Percentiles rank a stretch among this genome's conserved stretches.
Evolutionary conservation across 2,329 filamentous ascomycete species (phyloP).

Genomic region (Thelonectria olida): DNA sequence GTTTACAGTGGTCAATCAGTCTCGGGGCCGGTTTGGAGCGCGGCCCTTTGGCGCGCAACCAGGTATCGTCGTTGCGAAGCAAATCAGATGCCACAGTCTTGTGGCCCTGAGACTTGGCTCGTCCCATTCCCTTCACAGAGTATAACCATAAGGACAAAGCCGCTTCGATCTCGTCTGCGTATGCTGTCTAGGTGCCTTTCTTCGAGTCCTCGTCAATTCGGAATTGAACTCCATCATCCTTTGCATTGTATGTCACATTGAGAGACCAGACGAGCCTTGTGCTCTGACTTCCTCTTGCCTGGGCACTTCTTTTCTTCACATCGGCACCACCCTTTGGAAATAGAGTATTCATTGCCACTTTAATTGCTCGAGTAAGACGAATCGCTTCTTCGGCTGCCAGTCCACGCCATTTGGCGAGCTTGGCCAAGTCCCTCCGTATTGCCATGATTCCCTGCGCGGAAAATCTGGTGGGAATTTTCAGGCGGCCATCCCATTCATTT

Average conservation of each 20-base stretch:
- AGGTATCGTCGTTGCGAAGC: conserved; percentile 16
- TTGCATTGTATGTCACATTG: too few species aligned
- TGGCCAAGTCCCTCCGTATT: conserved; percentile 27
- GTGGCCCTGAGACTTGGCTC: neutral
- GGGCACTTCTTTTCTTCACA: too few species aligned
- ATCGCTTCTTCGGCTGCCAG: conserved; percentile 27
- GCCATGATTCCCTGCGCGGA: conserved; percentile 25
- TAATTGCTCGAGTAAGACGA: conserved; percentile 29
- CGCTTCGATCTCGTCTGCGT: conserved; percentile 38
- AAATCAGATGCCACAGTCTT: neutral
- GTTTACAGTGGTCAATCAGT: conserved; percentile 20
- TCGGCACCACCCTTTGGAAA: neutral
- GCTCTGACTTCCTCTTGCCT: too few species aligned
- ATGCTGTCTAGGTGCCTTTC: conserved; percentile 31
- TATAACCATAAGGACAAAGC: conserved; percentile 44
- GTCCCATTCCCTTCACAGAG: conserved; percentile 18
- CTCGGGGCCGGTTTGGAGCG: conserved; percentile 9
- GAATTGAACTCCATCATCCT: conserved; percentile 2
- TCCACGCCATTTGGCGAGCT: conserved; percentile 33
- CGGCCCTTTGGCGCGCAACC: conserved; percentile 29
- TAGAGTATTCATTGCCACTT: conserved; percentile 33
- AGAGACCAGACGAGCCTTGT: neutral
- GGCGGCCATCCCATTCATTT: too few species aligned
- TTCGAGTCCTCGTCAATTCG: neutral
- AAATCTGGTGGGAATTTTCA: neutral